Percentiles rank a stretch among this genome's conserved stretches.
phyloP scores from a whole-genome alignment of 2,329 filamentous ascomycete species.

The Colletotrichum musicola region DNA sequence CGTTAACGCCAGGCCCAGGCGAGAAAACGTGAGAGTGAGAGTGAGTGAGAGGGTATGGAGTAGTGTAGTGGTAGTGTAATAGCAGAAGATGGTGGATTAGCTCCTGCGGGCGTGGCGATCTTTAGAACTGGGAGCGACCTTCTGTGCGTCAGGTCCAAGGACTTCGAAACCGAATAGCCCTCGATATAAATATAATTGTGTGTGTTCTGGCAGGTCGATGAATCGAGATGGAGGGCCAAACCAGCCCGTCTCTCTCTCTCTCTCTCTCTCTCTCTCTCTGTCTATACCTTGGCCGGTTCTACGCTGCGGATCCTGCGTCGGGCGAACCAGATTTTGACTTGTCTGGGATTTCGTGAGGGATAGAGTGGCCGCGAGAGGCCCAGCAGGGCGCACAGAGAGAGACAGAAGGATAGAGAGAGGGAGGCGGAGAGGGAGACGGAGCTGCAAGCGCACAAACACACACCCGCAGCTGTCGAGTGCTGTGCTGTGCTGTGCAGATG shows the following conservation, averaged over 20 bases:
- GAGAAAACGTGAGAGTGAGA: not conserved
- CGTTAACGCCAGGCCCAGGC: slow-evolving; percentile 27
- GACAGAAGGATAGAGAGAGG: slow-evolving; percentile 12
- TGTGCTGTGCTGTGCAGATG: slow-evolving; percentile 1
- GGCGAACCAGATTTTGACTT: not conserved
- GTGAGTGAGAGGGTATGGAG: not conserved
- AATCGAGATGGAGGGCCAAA: slow-evolving; percentile 1
- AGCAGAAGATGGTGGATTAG: slow-evolving; percentile 18
- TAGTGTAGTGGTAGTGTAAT: no score
- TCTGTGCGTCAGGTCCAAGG: slow-evolving; percentile 39
- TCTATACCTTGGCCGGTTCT: no score
- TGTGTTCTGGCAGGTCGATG: slow-evolving; percentile 21
- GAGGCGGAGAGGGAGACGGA: not conserved
- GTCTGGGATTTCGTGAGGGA: slow-evolving; percentile 7
- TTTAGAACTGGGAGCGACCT: slow-evolving; percentile 27
- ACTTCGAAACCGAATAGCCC: slow-evolving; percentile 37
- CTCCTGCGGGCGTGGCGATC: slow-evolving; percentile 41
- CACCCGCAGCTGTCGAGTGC: slow-evolving; percentile 11
- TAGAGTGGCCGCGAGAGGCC: not conserved
- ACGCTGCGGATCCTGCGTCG: not conserved
- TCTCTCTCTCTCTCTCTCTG: not conserved
- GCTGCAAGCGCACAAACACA: slow-evolving; percentile 35
- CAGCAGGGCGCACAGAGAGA: not conserved
- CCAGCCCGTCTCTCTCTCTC: not conserved
- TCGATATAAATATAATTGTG: slow-evolving; percentile 38